These are phyloP conservation scores for Actinomortierella wolfii DNA, from an alignment of 371 early-diverging fungal species.

Conservation along the genomic window DNA sequence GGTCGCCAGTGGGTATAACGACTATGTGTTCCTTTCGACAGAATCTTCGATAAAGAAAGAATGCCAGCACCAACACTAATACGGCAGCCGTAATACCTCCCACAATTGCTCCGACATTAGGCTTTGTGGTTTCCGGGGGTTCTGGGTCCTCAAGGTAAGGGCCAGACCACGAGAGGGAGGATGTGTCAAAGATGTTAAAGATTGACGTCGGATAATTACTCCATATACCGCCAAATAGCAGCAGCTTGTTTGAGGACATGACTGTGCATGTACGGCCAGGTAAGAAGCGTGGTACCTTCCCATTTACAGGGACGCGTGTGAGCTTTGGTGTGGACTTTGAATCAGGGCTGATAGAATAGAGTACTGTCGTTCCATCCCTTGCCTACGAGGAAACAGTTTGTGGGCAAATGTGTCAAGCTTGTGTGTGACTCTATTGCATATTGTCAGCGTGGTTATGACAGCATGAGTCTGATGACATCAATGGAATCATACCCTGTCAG, in stretches of 20 bases:
- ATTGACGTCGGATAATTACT: background rate
- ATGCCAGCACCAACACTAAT: too few species aligned
- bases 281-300: slow-evolving; percentile 26
- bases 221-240: background rate
- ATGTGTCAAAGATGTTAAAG: slow-evolving; percentile 30
- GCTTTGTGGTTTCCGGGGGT: background rate
- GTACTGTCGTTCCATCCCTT: slow-evolving; percentile 16
- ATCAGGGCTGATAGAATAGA: slow-evolving; percentile 21
- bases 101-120: too few species aligned
- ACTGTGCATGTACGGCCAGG: slow-evolving; percentile 12
- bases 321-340: slow-evolving; percentile 13
- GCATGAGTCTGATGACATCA: too few species aligned
- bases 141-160: slow-evolving; percentile 11
- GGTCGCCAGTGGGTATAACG: too few species aligned
- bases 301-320: slow-evolving; percentile 6
- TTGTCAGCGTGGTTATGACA: too few species aligned
- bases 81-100: too few species aligned
- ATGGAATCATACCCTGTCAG: slow-evolving; percentile 37
- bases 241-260: slow-evolving; percentile 5
- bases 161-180: slow-evolving; percentile 18
- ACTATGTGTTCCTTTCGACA: too few species aligned
- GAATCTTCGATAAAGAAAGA: too few species aligned
- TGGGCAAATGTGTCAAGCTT: too few species aligned
- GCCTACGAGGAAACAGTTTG: too few species aligned
- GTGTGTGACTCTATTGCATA: too few species aligned